Base-by-base conservation (phyloP, 768 basidiomycete species). In the Mycena vulgaris region DNA sequence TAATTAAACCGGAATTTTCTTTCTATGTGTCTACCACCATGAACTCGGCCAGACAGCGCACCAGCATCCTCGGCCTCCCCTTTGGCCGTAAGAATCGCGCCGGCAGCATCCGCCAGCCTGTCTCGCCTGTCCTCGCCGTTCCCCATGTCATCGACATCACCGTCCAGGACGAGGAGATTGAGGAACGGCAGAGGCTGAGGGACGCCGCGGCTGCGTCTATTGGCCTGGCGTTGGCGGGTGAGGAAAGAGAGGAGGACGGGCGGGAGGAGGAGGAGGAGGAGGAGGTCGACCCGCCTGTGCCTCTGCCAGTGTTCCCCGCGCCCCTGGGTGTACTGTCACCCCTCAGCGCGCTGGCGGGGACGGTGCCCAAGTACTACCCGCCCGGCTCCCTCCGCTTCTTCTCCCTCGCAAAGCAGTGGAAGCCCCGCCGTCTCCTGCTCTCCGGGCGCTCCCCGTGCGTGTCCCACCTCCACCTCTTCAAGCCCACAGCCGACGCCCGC, bases 191-290 rank as follows among this genome's bases (percentile, higher is more conserved):
- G 70, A 88, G 92, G n/a, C 81, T 95, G 35, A 84, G 93, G 35
- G 91, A 92, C 63, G 89, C 88, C 42, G 94, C 94, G 21, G 94
- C 93, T 0, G 90, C 93, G 75, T 88, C 91, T 16, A 90, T 95
- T 53, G 94, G 94, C 8, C 83, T 94, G 35, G 87, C 88, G 13
- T 86, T 85, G 37, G 82, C 89, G 0, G 64, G 59, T 40, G 49
- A 86, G 28, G 78, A 81, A 28, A 80, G 83, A 48, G 82, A 84
- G 31, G 83, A 82, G 8, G 81, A 82, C 1, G 78, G 77, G 10
- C 77, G 74, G 40, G 77, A 77, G 14, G 72, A 64, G 45, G 47
- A 73, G 69, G 62, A 69, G 70, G 37, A 68, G 30, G 56, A 55
- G 25, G 63, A 68, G 21, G 28, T 13, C 2, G 30, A 16, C 17